Evolutionary conservation across 2,329 filamentous ascomycete genomes (phyloP).

Genomic region (Penicillium carneum): DNA sequence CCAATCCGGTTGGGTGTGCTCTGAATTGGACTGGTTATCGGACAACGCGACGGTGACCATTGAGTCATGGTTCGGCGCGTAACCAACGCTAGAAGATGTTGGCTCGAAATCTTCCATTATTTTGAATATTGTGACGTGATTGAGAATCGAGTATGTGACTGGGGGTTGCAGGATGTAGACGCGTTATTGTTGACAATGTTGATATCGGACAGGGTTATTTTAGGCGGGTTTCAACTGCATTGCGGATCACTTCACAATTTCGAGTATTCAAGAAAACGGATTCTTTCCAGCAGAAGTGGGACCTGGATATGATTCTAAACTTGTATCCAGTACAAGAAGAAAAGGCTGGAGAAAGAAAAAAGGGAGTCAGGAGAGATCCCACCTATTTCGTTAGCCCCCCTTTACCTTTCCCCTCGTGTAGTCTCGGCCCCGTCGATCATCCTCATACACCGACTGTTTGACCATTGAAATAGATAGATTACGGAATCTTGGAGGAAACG

Average conservation of each 20-base stretch:
- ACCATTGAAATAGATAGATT: slow-evolving; percentile 23
- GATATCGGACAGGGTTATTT: slow-evolving; percentile 8
- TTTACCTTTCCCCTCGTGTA: slow-evolving; percentile 29
- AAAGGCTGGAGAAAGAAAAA: slow-evolving; percentile 26
- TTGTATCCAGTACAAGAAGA: slow-evolving; percentile 12
- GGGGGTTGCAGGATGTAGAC: not conserved
- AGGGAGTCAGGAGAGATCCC: slow-evolving; percentile 32
- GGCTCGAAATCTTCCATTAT: slow-evolving; percentile 39
- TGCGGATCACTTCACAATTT: not conserved
- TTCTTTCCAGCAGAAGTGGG: slow-evolving; percentile 9
- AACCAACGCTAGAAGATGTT: slow-evolving; percentile 33
- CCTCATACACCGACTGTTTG: slow-evolving; percentile 39
- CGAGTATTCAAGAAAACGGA: slow-evolving; percentile 7
- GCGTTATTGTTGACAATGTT: slow-evolving; percentile 10
- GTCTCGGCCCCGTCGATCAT: slow-evolving; percentile 41
- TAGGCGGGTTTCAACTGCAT: slow-evolving; percentile 15
- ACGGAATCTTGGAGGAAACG: not conserved
- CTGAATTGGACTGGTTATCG: slow-evolving; percentile 62
- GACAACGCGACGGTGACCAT: slow-evolving; percentile 80
- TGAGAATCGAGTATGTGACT: not conserved
- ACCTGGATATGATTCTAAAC: slow-evolving; percentile 15
- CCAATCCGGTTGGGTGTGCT: slow-evolving; percentile 57
- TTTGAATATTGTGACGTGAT: slow-evolving; percentile 5
- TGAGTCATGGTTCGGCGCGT: slow-evolving; percentile 62
- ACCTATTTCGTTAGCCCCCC: slow-evolving; percentile 34